These are phyloP conservation scores for Russula sp. DNA, from an alignment of 768 basidiomycete species.

Conservation along the genomic window DNA sequence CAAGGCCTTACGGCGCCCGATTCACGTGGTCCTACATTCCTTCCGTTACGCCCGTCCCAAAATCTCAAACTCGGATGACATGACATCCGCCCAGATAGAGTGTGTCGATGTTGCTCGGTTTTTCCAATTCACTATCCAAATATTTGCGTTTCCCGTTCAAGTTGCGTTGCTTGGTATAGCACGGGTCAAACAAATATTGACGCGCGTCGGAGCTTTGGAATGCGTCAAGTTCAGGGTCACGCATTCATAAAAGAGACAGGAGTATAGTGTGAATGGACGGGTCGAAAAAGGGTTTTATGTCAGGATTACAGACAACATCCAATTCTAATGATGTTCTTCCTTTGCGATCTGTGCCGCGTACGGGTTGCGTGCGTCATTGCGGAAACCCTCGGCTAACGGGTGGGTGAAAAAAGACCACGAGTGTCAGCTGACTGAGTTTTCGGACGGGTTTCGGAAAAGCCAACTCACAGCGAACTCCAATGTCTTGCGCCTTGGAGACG, in stretches of 20 bases:
- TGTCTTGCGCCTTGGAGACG: conserved; percentile 64
- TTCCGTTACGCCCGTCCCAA: background rate
- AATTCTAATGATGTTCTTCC: conserved; percentile 44
- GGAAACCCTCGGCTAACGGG: conserved; percentile 57
- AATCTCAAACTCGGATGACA: background rate
- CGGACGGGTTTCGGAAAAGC: background rate
- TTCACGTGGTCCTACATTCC: conserved; percentile 1
- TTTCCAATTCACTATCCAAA: background rate
- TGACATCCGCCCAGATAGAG: conserved; percentile 8
- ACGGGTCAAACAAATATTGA: background rate
- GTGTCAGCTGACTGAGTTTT: conserved; percentile 9
- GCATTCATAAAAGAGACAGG: background rate
- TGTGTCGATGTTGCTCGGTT: conserved; percentile 1
- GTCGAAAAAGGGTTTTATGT: conserved; percentile 19
- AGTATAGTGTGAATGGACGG: background rate
- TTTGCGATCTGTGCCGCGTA: conserved; percentile 75
- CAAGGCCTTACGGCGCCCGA: background rate
- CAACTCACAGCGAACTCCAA: conserved; percentile 66
- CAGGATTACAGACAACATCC: conserved; percentile 11
- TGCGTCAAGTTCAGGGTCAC: background rate
- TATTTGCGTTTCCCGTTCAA: background rate
- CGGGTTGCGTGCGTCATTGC: conserved; percentile 78
- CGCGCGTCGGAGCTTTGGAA: background rate
- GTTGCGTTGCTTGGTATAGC: background rate
- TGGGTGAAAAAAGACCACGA: background rate